Evolutionary conservation across 2,329 filamentous ascomycete genomes (phyloP), one percentile per base, ranked within the genome.

Genomic region (Claviceps humidiphila): DNA sequence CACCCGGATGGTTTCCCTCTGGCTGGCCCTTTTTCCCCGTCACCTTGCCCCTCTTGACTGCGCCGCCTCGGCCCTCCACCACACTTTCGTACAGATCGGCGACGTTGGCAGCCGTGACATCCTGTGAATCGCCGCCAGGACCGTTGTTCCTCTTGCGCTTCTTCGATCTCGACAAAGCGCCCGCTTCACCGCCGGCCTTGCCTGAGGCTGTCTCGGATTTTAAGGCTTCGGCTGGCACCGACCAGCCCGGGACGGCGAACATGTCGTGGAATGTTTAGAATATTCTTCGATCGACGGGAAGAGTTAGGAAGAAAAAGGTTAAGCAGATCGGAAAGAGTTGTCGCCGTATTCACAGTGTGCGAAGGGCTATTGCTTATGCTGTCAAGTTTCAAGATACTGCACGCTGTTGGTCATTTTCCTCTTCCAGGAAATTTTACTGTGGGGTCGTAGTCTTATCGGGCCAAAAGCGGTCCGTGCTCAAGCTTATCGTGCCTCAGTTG

Each of bases 181-280:
- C 59, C 24, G 63, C 65, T 39, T 60, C 65, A 37, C 60, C 65
- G 38, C 60, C 65, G 47, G 60, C 62, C 8, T 39, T 42, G 38
- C 65, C 58, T 49, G 66, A 55, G 11, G 58, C 54, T 55, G 73
- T 77, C 68, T 95, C 88, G 34, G 80, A 69, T 68, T 88, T 89
- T 57, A 94, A 78, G 50, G 72, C 73, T 58, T 82, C 79, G 56
- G 84, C 77, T 52, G 87, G 81, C 39, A 96, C 76, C 41, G 88
- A 88, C 90, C 91, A 96, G 59, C 93, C 93, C 62, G 87, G 87
- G 34, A 97, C 90, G 9, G 89, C 84, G 68, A 97, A 97, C 91
- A 97, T 91, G 53, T 47, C 58, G 51, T 50, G 43, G 1, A 47
- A 47, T 11, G 26, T 39, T 44, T 14, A 9, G 17, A 17, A 37